Conservation (phyloP, 2,329 filamentous ascomycete species). For the Sarocladium kiliense region DNA sequence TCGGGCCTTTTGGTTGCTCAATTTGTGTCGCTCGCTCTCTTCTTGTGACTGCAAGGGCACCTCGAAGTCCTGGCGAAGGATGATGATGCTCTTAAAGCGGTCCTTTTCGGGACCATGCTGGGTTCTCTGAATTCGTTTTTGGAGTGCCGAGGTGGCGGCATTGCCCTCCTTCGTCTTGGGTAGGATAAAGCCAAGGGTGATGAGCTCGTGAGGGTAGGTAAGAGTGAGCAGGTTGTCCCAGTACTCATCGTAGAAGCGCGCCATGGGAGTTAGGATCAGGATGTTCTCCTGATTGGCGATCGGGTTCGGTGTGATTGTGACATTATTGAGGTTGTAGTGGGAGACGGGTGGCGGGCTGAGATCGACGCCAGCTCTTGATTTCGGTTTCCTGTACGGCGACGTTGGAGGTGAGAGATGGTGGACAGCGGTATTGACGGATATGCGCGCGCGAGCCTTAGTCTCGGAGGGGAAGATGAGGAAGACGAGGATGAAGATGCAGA, state of each 20-base stretch:
- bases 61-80: constrained; percentile 92
- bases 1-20: constrained; percentile 81
- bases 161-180: constrained; percentile 93
- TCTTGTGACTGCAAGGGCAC: constrained; percentile 73
- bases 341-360: constrained; percentile 71
- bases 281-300: constrained; percentile 77
- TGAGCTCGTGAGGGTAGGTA: constrained; percentile 86
- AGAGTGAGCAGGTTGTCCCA: constrained; percentile 89
- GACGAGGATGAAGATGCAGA: constrained; percentile 68
- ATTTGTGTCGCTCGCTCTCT: constrained; percentile 86
- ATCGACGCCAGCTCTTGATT: constrained; percentile 23
- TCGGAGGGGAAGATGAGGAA: constrained; percentile 54
- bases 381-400: constrained; percentile 37
- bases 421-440: constrained; percentile 41
- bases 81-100: constrained; percentile 89
- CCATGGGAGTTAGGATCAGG: constrained; percentile 87
- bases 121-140: constrained; percentile 78
- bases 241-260: constrained; percentile 88
- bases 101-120: constrained; percentile 72
- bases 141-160: constrained; percentile 73
- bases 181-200: constrained; percentile 92
- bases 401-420: constrained; percentile 39
- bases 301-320: constrained; percentile 75
- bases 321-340: constrained; percentile 91
- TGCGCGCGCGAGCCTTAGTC: constrained; percentile 34